Evolutionary conservation across 2,329 filamentous ascomycete genomes (phyloP).

Genomic region (Pezizomycotina sp.): DNA sequence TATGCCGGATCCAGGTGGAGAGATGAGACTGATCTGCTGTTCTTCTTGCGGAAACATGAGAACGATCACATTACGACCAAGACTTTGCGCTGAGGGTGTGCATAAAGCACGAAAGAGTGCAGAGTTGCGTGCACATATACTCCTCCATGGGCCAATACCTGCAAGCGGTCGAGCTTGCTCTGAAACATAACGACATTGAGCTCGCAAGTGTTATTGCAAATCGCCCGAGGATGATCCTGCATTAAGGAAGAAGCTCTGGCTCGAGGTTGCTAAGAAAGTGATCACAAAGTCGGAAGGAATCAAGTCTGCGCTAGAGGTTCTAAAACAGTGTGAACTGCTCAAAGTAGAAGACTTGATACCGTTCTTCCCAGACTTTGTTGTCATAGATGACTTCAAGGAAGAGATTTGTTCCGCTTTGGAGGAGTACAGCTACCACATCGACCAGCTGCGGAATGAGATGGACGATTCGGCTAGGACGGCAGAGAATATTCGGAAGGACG

Average conservation of each 20-base stretch:
- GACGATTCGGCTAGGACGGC: constrained; percentile 82
- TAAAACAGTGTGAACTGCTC: constrained; percentile 77
- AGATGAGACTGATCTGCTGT: constrained; percentile 70
- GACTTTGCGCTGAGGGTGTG: constrained; percentile 92
- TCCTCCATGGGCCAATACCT: constrained; percentile 89
- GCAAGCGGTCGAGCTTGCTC: constrained; percentile 78
- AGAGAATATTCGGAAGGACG: constrained; percentile 77
- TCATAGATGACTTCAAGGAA: constrained; percentile 98
- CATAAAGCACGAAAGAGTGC: constrained; percentile 81
- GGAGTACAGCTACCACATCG: constrained; percentile 82
- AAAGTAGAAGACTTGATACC: constrained; percentile 94
- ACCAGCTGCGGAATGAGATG: constrained; percentile 80
- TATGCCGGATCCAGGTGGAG: constrained; percentile 72
- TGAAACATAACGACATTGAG: constrained; percentile 78
- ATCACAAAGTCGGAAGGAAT: constrained; percentile 76
- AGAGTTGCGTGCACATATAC: constrained; percentile 94
- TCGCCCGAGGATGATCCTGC: constrained; percentile 57
- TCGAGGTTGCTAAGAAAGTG: constrained; percentile 85
- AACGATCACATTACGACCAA: constrained; percentile 73
- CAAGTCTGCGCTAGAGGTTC: constrained; percentile 82
- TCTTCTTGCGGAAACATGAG: constrained; percentile 80
- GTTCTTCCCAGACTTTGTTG: constrained; percentile 95
- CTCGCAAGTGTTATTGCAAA: constrained; percentile 82
- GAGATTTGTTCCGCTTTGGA: constrained; percentile 90
- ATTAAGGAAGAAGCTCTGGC: constrained; percentile 85